Evolutionary conservation across 1,139 yeast genomes (phyloP).

Genomic region (Yamadazyma kanchanaburiensis): DNA sequence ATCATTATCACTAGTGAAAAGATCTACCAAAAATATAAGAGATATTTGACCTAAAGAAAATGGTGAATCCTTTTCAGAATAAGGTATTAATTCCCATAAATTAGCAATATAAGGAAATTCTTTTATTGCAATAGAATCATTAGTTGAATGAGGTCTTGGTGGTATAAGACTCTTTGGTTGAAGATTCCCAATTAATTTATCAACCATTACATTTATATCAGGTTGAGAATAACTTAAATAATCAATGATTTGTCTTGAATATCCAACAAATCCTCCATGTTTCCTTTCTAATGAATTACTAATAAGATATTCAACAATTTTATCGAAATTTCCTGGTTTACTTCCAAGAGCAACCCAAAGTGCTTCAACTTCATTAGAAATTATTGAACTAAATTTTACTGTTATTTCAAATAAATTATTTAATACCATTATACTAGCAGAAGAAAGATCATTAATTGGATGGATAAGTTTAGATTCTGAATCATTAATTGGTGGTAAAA

Average conservation of each 20-base stretch:
- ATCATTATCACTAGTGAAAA: conserved; percentile 61
- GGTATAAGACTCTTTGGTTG: conserved; percentile 91
- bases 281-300: conserved; percentile 67
- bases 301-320: conserved; percentile 68
- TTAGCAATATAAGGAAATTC: conserved; percentile 74
- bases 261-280: conserved; percentile 72
- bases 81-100: conserved; percentile 53
- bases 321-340: conserved; percentile 63
- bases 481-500: conserved; percentile 7
- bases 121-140: conserved; percentile 8
- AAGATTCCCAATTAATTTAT: conserved; percentile 62
- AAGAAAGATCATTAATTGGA: conserved; percentile 25
- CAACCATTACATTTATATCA: conserved; percentile 56
- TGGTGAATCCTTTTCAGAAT: conserved; percentile 66
- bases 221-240: conserved; percentile 63
- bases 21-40: conserved; percentile 77
- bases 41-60: conserved; percentile 89
- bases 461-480: conserved; percentile 6
- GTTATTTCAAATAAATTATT: conserved; percentile 84
- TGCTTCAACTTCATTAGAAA: conserved; percentile 87
- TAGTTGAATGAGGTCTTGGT: conserved; percentile 32
- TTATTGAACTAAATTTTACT: conserved; percentile 64
- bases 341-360: conserved; percentile 91
- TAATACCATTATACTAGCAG: conserved; percentile 72
- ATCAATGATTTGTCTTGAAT: conserved; percentile 76